phyloP scores from a whole-genome alignment of 164 flowering plant genomes.

The Warburgia ugandensis region DNA sequence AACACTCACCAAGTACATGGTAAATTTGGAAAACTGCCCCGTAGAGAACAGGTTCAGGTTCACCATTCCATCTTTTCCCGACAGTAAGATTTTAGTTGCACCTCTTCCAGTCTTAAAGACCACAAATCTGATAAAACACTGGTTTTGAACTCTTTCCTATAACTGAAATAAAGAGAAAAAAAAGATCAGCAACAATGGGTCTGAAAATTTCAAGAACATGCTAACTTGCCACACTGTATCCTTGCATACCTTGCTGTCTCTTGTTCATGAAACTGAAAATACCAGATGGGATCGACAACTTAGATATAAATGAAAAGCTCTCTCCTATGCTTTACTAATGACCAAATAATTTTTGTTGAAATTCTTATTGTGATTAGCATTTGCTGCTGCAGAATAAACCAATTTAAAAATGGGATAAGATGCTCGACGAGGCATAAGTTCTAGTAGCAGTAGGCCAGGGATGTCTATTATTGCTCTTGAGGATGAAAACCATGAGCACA shows the following conservation, averaged over 20 bases:
- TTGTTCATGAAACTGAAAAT: conserved; percentile 50
- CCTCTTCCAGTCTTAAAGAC: conserved; percentile 69
- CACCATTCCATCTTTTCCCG: conserved; percentile 64
- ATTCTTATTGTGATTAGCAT: too few species aligned
- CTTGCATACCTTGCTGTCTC: conserved; percentile 54
- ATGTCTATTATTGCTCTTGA: too few species aligned
- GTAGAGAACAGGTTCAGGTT: conserved; percentile 57
- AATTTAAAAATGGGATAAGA: too few species aligned
- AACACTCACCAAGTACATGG: too few species aligned
- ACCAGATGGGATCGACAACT: conserved; percentile 52
- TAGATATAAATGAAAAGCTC: conserved; percentile 43
- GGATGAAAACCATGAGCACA: too few species aligned
- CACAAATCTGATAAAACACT: conserved; percentile 39
- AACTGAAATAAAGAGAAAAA: conserved; percentile 32
- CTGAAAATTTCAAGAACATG: background rate
- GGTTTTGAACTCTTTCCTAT: conserved; percentile 58
- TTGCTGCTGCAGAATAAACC: too few species aligned
- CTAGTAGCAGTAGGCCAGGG: too few species aligned
- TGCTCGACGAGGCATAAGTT: too few species aligned
- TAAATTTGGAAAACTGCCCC: too few species aligned
- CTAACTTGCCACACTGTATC: background rate
- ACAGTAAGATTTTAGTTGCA: conserved; percentile 50
- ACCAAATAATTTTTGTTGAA: too few species aligned
- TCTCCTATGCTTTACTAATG: too few species aligned
- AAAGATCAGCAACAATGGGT: background rate